Evolutionary conservation across 805 yeast species (phyloP).

Genomic region (Lipomyces spencermartinsiae): DNA sequence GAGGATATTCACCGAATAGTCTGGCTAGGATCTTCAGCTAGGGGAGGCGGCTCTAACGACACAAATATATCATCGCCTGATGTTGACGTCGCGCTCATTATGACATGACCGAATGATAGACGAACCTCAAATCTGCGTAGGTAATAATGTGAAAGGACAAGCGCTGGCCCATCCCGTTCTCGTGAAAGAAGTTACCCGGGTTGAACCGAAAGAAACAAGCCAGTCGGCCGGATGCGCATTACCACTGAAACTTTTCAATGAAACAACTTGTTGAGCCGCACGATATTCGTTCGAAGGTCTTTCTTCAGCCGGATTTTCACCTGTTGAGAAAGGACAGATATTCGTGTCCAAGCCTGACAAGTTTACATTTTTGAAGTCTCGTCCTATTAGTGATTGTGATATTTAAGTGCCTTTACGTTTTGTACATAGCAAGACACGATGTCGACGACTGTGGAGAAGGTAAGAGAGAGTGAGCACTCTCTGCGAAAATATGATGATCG

Average conservation of each 20-base stretch:
- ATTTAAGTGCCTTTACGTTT: background rate
- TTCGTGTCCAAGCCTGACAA: background rate
- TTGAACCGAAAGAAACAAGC: too few relatives aligned
- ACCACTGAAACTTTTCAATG: too few relatives aligned
- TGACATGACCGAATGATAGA: background rate
- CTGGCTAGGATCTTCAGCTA: constrained; percentile 12
- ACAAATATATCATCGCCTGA: constrained; percentile 10
- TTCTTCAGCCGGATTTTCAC: background rate
- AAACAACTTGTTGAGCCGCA: background rate
- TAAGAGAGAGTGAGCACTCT: constrained; percentile 33
- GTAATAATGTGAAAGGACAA: too few relatives aligned
- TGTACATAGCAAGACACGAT: constrained; percentile 45
- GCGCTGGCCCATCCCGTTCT: too few relatives aligned
- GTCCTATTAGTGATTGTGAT: background rate
- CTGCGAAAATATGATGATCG: background rate
- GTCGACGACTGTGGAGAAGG: constrained; percentile 70
- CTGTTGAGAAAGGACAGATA: background rate
- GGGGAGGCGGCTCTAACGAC: constrained; percentile 21
- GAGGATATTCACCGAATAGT: background rate
- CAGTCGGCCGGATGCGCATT: too few relatives aligned
- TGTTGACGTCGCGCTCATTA: background rate
- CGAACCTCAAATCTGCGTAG: background rate
- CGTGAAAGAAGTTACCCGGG: too few relatives aligned
- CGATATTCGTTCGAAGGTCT: background rate
- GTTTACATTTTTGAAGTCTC: background rate